phyloP scores from a whole-genome alignment of 371 early-diverging fungal genomes.

The Fennellomyces sp. region DNA sequence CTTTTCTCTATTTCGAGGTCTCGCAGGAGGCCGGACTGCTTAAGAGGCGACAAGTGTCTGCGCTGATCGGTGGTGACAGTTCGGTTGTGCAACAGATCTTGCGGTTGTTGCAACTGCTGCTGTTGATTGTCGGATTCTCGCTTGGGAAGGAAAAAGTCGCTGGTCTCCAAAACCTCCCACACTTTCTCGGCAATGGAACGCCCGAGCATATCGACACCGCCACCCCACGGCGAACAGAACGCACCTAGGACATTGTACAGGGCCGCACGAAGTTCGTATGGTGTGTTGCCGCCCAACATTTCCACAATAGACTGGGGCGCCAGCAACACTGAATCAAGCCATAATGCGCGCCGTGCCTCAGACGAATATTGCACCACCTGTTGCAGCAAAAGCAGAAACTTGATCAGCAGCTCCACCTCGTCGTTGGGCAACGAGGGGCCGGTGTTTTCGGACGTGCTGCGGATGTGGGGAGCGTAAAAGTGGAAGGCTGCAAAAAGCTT shows the following conservation, averaged over 20 bases:
- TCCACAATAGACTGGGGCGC: constrained; percentile 13
- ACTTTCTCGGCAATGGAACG: constrained; percentile 24
- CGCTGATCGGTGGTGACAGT: constrained; percentile 2
- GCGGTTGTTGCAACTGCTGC: constrained; percentile 12
- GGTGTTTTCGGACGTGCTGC: constrained; percentile 14
- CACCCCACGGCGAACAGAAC: constrained; percentile 46
- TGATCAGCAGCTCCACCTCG: constrained; percentile 32
- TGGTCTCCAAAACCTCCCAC: constrained; percentile 36
- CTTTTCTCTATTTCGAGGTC: constrained; percentile 41
- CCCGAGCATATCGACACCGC: constrained; percentile 31
- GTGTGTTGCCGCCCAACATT: constrained; percentile 25
- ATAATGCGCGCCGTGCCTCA: constrained; percentile 33
- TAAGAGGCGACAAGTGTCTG: not conserved
- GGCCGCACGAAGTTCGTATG: constrained; percentile 36
- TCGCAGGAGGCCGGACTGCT: constrained; percentile 21
- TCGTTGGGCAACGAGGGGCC: constrained; percentile 17
- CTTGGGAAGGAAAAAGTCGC: constrained; percentile 27
- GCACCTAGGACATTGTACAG: constrained; percentile 42
- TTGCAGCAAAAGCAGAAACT: constrained; percentile 30
- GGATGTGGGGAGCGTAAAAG: constrained; percentile 27
- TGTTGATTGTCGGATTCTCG: constrained; percentile 30
- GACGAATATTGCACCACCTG: constrained; percentile 44
- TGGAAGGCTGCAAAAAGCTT: constrained; percentile 39
- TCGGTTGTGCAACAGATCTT: not conserved
- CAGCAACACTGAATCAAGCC: constrained; percentile 21